Conservation (phyloP, 2,329 filamentous ascomycete genomes). For the Botryotinia convoluta region DNA sequence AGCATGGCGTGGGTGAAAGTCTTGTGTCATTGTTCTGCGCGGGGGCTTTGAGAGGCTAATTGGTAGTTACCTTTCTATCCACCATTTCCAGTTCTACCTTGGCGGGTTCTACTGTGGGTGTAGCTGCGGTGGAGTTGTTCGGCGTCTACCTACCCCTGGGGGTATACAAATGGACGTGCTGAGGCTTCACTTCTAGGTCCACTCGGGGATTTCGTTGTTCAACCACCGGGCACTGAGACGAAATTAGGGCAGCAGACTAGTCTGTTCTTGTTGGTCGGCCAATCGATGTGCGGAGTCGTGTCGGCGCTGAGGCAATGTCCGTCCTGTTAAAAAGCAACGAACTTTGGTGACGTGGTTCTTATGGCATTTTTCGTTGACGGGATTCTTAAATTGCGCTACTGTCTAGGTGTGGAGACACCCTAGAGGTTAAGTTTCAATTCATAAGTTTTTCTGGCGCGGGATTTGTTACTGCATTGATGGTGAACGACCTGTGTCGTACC, state of each 20-base stretch:
- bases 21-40: conserved; percentile 14
- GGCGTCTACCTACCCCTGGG: conserved; percentile 13
- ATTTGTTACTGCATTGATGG: conserved; percentile 15
- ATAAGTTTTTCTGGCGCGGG: conserved; percentile 1
- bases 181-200: conserved; percentile 4
- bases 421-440: conserved; percentile 5
- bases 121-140: conserved; percentile 5
- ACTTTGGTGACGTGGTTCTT: conserved; percentile 10
- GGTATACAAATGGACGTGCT: conserved; percentile 11
- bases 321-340: conserved; percentile 16
- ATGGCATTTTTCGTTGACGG: conserved; percentile 7
- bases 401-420: conserved; percentile 9
- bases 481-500: conserved; percentile 9
- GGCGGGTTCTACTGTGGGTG: background rate
- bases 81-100: conserved; percentile 1
- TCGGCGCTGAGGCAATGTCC: conserved; percentile 15
- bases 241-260: conserved; percentile 15
- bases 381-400: conserved; percentile 6
- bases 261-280: conserved; percentile 12
- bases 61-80: conserved; percentile 14
- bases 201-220: conserved; percentile 9
- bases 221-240: conserved; percentile 14
- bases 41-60: conserved; percentile 13
- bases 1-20: conserved; percentile 1
- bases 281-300: conserved; percentile 13